Evolutionary conservation across 371 early-diverging fungal genomes (phyloP).

Genomic region (Mucor lusitanicus): DNA sequence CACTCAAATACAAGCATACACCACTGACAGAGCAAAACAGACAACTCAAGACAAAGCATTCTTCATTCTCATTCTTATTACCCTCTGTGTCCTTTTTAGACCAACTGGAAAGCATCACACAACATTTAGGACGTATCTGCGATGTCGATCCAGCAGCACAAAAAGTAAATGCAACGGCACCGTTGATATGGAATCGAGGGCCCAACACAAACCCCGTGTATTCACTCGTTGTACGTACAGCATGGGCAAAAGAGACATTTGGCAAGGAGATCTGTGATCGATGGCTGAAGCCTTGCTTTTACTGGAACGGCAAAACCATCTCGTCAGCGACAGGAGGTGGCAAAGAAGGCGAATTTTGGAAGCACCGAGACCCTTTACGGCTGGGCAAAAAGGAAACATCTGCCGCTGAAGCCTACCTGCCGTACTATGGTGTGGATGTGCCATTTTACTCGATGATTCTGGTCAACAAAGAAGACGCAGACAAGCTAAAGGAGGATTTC

Average conservation of each 20-base stretch:
- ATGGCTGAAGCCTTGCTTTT: slow-evolving; percentile 64
- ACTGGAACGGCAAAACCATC: slow-evolving; percentile 68
- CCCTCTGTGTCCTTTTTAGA: slow-evolving; percentile 51
- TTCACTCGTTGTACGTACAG: slow-evolving; percentile 62
- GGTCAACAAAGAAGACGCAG: slow-evolving; percentile 61
- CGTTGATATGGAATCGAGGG: slow-evolving; percentile 64
- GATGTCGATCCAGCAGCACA: slow-evolving; percentile 29
- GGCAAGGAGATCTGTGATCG: slow-evolving; percentile 39
- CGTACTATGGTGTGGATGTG: slow-evolving; percentile 23
- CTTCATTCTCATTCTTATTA: slow-evolving; percentile 51
- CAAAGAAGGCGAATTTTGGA: slow-evolving; percentile 64
- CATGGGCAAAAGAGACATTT: slow-evolving; percentile 54
- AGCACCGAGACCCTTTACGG: slow-evolving; percentile 53
- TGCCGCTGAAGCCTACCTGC: slow-evolving; percentile 63
- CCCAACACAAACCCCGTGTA: slow-evolving; percentile 72
- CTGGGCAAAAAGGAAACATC: slow-evolving; percentile 61
- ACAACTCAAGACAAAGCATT: slow-evolving; percentile 13
- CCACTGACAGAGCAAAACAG: background rate
- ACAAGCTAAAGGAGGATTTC: slow-evolving; percentile 35
- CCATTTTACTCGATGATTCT: slow-evolving; percentile 51
- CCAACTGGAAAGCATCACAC: slow-evolving; percentile 38
- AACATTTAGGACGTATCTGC: slow-evolving; percentile 52
- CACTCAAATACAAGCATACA: slow-evolving; percentile 9
- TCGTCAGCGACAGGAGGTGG: slow-evolving; percentile 16
- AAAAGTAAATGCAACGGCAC: slow-evolving; percentile 9